phyloP scores from a whole-genome alignment of 139 green algal genomes.

The Picochlorum sp. region DNA sequence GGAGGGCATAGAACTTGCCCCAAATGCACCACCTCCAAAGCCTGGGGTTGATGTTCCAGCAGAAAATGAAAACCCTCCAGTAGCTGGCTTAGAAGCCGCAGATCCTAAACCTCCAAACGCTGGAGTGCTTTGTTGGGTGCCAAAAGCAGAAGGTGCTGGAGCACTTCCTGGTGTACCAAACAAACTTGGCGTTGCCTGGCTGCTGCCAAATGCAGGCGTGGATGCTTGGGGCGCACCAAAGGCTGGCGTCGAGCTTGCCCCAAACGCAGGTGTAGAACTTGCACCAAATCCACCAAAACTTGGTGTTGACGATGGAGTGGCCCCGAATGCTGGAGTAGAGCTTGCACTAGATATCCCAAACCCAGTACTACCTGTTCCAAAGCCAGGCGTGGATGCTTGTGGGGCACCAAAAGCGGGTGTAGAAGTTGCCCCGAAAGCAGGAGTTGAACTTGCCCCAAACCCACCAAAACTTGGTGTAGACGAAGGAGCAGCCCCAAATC shows the following conservation, averaged over 20 bases:
- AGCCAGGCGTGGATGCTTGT: background rate
- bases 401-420: slow-evolving; percentile 3
- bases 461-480: slow-evolving; percentile 17
- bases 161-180: slow-evolving; percentile 1
- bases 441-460: slow-evolving; percentile 36
- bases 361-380: slow-evolving; percentile 13
- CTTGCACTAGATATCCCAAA: slow-evolving; percentile 36
- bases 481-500: slow-evolving; percentile 29
- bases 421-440: slow-evolving; percentile 18
- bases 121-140: slow-evolving; percentile 4
- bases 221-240: background rate
- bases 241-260: background rate
- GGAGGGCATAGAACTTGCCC: background rate
- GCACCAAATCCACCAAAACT: slow-evolving; percentile 1
- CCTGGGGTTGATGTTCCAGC: background rate
- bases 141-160: slow-evolving; percentile 14
- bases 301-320: background rate
- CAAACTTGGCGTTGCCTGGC: background rate
- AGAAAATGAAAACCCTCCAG: slow-evolving; percentile 9
- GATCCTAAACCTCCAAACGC: slow-evolving; percentile 19
- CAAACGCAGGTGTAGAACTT: slow-evolving; percentile 16
- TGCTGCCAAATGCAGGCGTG: background rate
- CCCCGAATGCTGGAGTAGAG: slow-evolving; percentile 25
- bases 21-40: background rate
- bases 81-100: background rate